Percentiles rank a stretch among this genome's conserved stretches.
These are phyloP conservation scores for Yamadazyma insecticola DNA, from an alignment of 805 yeast genomes.

Conservation along the genomic window DNA sequence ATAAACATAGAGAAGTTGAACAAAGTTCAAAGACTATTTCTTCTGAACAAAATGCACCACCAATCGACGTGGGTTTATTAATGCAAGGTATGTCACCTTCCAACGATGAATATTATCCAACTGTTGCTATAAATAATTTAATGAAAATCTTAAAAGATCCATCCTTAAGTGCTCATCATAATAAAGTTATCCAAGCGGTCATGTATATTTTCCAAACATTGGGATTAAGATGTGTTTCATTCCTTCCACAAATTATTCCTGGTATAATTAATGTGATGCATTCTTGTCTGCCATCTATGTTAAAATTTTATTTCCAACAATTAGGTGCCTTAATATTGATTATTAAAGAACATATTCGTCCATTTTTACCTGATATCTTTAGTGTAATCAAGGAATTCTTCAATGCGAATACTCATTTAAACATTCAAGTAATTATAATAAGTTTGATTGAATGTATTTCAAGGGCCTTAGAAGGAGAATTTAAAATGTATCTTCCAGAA, in stretches of 20 bases:
- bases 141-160: constrained; percentile 82
- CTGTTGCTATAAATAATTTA: constrained; percentile 84
- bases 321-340: constrained; percentile 72
- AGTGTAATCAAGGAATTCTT: constrained; percentile 73
- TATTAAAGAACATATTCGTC: constrained; percentile 87
- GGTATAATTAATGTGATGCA: constrained; percentile 84
- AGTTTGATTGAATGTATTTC: constrained; percentile 80
- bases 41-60: constrained; percentile 80
- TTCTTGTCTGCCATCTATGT: constrained; percentile 69
- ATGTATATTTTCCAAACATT: constrained; percentile 86
- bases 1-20: constrained; percentile 89
- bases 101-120: constrained; percentile 88
- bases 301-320: constrained; percentile 88
- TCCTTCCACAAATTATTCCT: constrained; percentile 81
- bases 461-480: constrained; percentile 85
- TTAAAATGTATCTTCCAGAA: constrained; percentile 75
- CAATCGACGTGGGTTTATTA: constrained; percentile 81
- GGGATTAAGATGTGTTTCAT: constrained; percentile 87
- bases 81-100: constrained; percentile 96
- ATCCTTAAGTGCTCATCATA: constrained; percentile 81
- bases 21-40: constrained; percentile 51
- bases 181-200: constrained; percentile 89
- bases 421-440: constrained; percentile 74
- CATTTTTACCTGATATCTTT: constrained; percentile 72
- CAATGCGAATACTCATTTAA: constrained; percentile 35